Evolutionary conservation across 805 yeast genomes (phyloP).

Genomic region (Jamesozyma piceae): DNA sequence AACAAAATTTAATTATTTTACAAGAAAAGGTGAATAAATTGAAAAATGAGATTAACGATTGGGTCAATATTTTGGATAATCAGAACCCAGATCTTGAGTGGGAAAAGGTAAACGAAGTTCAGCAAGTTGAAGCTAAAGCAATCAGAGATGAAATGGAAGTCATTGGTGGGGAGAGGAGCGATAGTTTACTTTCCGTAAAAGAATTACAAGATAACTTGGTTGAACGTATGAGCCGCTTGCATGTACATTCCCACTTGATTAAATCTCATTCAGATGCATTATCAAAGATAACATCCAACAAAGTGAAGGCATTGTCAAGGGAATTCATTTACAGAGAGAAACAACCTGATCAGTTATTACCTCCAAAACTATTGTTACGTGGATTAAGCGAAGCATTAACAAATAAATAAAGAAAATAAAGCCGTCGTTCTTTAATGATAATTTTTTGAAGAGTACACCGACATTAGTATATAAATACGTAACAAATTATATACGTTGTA

Average conservation of each 20-base stretch:
- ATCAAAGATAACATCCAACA: slow-evolving; percentile 10
- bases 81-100: slow-evolving; percentile 14
- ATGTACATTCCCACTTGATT: slow-evolving; percentile 19
- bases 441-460: not conserved
- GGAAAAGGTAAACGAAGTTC: slow-evolving; percentile 5
- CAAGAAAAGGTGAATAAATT: slow-evolving; percentile 17
- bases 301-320: slow-evolving; percentile 13
- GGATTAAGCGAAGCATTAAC: slow-evolving; percentile 20
- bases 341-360: not conserved
- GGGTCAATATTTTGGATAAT: slow-evolving; percentile 20
- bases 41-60: slow-evolving; percentile 20
- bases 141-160: not conserved
- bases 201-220: slow-evolving; percentile 10
- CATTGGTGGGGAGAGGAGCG: not conserved
- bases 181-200: not conserved
- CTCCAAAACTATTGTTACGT: slow-evolving; percentile 14
- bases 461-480: not conserved
- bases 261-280: slow-evolving; percentile 19
- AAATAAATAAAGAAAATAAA: not conserved
- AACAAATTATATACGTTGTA: not conserved
- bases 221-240: slow-evolving; percentile 14
- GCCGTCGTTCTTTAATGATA: no score
- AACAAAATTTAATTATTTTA: slow-evolving; percentile 17
- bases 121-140: not conserved
- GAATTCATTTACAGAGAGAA: slow-evolving; percentile 7